These are phyloP conservation scores for Mycena venus DNA, from an alignment of 768 basidiomycete species.

Conservation along the genomic window DNA sequence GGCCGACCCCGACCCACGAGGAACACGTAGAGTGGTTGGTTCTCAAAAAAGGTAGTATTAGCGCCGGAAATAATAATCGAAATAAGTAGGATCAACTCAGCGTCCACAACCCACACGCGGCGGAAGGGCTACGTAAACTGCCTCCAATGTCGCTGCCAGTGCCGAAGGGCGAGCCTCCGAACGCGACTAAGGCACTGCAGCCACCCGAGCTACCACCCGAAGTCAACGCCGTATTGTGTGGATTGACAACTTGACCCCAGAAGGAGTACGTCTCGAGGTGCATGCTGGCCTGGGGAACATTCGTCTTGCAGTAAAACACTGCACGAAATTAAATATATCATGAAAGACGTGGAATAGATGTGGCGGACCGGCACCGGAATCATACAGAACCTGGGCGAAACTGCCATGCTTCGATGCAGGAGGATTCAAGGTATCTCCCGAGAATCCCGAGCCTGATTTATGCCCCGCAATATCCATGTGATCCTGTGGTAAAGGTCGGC, in stretches of 20 bases:
- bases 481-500: constrained; percentile 43
- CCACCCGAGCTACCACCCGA: constrained; percentile 68
- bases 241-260: constrained; percentile 55
- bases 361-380: constrained; percentile 56
- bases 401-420: constrained; percentile 25
- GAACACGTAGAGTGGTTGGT: constrained; percentile 54
- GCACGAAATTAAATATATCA: background rate
- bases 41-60: constrained; percentile 7
- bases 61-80: too few species aligned
- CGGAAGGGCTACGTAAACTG: constrained; percentile 48
- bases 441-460: constrained; percentile 52
- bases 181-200: constrained; percentile 61
- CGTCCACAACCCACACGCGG: constrained; percentile 34
- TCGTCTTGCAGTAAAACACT: constrained; percentile 61
- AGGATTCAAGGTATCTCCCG: constrained; percentile 30
- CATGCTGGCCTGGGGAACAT: constrained; percentile 58
- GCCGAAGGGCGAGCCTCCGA: constrained; percentile 60
- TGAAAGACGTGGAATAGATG: background rate
- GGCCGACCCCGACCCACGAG: constrained; percentile 56
- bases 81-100: background rate
- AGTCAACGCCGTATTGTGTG: constrained; percentile 57
- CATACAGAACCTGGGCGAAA: constrained; percentile 51
- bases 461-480: constrained; percentile 56
- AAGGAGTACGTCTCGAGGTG: constrained; percentile 51
- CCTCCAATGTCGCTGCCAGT: constrained; percentile 57